Percentiles rank a stretch among this genome's conserved stretches.
phyloP scores from a whole-genome alignment of 2,329 filamentous ascomycete genomes.

The Nannizziopsis barbatae region DNA sequence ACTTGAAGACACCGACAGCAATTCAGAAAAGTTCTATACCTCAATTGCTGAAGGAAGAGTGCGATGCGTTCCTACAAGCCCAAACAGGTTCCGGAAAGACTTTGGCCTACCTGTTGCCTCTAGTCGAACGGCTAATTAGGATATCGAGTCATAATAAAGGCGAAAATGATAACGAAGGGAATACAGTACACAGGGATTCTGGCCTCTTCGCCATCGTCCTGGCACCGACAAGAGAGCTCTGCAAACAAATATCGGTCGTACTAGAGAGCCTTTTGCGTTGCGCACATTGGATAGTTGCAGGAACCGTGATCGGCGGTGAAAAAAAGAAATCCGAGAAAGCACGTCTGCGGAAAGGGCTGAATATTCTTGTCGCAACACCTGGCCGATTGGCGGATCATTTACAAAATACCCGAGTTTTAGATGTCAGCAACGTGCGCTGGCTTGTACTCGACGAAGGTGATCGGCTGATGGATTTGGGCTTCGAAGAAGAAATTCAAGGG shows the following conservation, averaged over 20 bases:
- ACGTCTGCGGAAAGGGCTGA: slow-evolving; percentile 83
- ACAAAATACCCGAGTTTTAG: slow-evolving; percentile 79
- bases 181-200: slow-evolving; percentile 65
- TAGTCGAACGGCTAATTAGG: slow-evolving; percentile 76
- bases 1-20: slow-evolving; percentile 79
- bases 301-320: slow-evolving; percentile 64
- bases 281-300: slow-evolving; percentile 86
- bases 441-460: slow-evolving; percentile 92
- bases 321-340: slow-evolving; percentile 80
- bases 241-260: slow-evolving; percentile 83
- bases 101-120: slow-evolving; percentile 83
- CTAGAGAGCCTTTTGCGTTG: slow-evolving; percentile 77
- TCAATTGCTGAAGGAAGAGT: slow-evolving; percentile 66
- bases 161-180: slow-evolving; percentile 27
- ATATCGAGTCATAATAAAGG: slow-evolving; percentile 49
- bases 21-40: slow-evolving; percentile 86
- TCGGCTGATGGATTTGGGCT: slow-evolving; percentile 95
- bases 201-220: slow-evolving; percentile 91
- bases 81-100: slow-evolving; percentile 98
- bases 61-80: slow-evolving; percentile 90
- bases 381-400: slow-evolving; percentile 85
- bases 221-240: slow-evolving; percentile 84
- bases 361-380: slow-evolving; percentile 90
- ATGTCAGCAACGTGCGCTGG: slow-evolving; percentile 84
- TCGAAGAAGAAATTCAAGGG: slow-evolving; percentile 83